Evolutionary conservation across 169 alveolate genomes (phyloP).

Genomic region (Fabrea salina): DNA sequence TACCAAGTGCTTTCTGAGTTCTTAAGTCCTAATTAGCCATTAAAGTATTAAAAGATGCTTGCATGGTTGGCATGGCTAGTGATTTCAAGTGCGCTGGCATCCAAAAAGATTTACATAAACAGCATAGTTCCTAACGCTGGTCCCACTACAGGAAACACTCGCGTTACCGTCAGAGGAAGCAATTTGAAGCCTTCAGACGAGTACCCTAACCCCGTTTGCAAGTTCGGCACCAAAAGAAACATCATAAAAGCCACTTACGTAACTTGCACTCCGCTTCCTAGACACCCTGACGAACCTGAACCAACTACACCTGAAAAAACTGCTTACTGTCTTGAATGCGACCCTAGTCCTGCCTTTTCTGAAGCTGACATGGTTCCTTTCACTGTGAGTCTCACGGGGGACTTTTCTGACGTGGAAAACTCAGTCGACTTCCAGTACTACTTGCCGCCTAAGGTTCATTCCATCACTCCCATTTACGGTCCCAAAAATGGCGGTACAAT

Average conservation of each 20-base stretch:
- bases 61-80: no score
- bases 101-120: conserved; percentile 35
- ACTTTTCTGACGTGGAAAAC: conserved; percentile 71
- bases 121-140: conserved; percentile 79
- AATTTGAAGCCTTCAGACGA: conserved; percentile 45
- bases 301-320: conserved; percentile 66
- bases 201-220: conserved; percentile 72
- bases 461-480: conserved; percentile 75
- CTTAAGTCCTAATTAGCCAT: no score
- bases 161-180: conserved; percentile 72
- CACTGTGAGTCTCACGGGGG: conserved; percentile 69
- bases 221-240: conserved; percentile 61
- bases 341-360: conserved; percentile 48
- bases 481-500: conserved; percentile 76
- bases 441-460: conserved; percentile 52
- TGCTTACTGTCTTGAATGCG: conserved; percentile 75
- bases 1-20: background rate
- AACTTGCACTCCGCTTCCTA: conserved; percentile 67
- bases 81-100: no score
- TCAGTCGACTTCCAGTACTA: conserved; percentile 65
- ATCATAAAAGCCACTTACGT: conserved; percentile 71
- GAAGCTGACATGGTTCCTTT: conserved; percentile 74
- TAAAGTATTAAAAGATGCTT: no score
- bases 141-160: conserved; percentile 73
- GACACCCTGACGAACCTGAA: conserved; percentile 55